Conservation (phyloP, 805 yeast species). For the Brettanomyces nanus region DNA sequence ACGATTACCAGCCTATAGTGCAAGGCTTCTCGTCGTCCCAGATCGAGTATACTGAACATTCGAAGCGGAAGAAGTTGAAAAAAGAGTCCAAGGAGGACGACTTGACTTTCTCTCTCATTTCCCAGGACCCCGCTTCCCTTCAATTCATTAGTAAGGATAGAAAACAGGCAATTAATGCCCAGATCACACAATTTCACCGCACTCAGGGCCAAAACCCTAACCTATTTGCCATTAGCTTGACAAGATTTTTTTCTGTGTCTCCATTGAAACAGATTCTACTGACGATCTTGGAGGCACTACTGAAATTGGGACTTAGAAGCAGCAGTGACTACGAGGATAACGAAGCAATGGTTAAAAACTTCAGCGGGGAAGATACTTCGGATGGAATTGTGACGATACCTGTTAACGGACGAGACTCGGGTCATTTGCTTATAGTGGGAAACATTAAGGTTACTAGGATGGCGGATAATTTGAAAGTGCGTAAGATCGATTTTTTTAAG, state of each 20-base stretch:
- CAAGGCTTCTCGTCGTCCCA: conserved; percentile 32
- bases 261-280: conserved; percentile 37
- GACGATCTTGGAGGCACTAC: conserved; percentile 33
- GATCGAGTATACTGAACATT: conserved; percentile 31
- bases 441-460: conserved; percentile 34
- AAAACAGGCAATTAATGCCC: conserved; percentile 15
- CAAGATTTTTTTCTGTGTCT: conserved; percentile 41
- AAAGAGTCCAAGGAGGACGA: conserved; percentile 18
- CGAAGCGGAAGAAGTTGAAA: conserved; percentile 25
- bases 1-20: conserved; percentile 15
- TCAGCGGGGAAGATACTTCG: conserved; percentile 21
- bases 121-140: conserved; percentile 42
- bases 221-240: conserved; percentile 35
- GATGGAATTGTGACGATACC: conserved; percentile 30
- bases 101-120: conserved; percentile 29
- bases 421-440: conserved; percentile 39
- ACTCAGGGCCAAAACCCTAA: conserved; percentile 15
- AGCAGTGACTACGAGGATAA: conserved; percentile 13
- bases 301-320: conserved; percentile 32
- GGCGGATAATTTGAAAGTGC: conserved; percentile 30
- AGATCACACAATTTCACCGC: conserved; percentile 14
- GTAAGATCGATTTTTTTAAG: conserved; percentile 47
- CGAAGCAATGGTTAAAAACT: conserved; percentile 13
- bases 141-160: conserved; percentile 30
- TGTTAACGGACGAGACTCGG: conserved; percentile 35